Percentiles rank a stretch among this genome's conserved stretches.
Conservation (phyloP, 768 basidiomycete genomes). For the Boletus insuetus region DNA sequence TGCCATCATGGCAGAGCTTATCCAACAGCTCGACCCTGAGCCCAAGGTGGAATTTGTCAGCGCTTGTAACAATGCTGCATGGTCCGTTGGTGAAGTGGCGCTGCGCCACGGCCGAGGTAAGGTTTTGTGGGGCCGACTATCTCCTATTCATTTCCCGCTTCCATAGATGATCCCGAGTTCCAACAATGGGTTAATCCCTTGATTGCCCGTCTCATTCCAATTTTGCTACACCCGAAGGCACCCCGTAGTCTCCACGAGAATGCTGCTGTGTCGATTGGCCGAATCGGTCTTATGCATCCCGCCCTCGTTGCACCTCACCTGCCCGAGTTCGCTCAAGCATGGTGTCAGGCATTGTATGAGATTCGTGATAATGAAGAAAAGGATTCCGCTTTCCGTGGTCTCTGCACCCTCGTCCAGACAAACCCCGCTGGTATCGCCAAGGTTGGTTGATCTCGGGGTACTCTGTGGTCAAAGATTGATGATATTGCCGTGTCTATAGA, state of each 20-base stretch:
- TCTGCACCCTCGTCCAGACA: conserved; percentile 92
- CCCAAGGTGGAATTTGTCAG: conserved; percentile 93
- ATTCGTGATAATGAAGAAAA: conserved; percentile 99
- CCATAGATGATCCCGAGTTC: conserved; percentile 77
- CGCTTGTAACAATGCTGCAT: conserved; percentile 98
- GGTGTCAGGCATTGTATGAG: conserved; percentile 97
- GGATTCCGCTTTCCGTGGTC: conserved; percentile 96
- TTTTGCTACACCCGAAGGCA: conserved; percentile 87
- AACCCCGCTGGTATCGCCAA: conserved; percentile 94
- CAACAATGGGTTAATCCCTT: conserved; percentile 88
- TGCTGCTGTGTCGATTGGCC: conserved; percentile 96
- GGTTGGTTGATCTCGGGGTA: conserved; percentile 44
- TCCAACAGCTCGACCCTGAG: conserved; percentile 86
- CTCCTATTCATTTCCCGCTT: conserved; percentile 6
- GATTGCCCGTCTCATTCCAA: conserved; percentile 87
- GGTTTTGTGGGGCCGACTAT: background rate
- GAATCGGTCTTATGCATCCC: conserved; percentile 93
- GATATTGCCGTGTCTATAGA: conserved; percentile 43
- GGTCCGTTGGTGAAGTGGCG: conserved; percentile 99
- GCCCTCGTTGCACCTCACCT: conserved; percentile 84
- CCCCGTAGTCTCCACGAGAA: conserved; percentile 96
- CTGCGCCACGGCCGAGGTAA: conserved; percentile 82
- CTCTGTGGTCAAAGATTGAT: conserved; percentile 3
- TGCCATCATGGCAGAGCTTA: conserved; percentile 86
- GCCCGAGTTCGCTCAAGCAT: conserved; percentile 87